phyloP scores from a whole-genome alignment of 768 basidiomycete genomes.

The Gyrodon lividus region DNA sequence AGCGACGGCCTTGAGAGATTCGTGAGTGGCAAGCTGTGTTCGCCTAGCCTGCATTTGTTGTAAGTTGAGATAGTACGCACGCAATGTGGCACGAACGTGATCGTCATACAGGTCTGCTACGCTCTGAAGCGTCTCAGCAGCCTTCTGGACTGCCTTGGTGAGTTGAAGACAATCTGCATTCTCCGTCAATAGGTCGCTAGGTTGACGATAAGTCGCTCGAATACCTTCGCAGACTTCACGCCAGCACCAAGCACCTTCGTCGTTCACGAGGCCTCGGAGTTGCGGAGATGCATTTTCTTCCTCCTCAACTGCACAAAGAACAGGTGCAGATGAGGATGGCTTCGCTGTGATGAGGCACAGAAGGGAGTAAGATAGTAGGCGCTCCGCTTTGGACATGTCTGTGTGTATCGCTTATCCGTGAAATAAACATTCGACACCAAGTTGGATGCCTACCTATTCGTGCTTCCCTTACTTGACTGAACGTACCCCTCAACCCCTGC shows the following conservation, averaged over 20 bases:
- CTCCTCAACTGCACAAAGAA: conserved; percentile 48
- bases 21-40: conserved; percentile 72
- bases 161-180: conserved; percentile 67
- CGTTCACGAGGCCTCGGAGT: conserved; percentile 60
- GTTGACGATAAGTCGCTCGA: neutral
- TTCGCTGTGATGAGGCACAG: conserved; percentile 74
- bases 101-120: conserved; percentile 80
- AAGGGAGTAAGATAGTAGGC: conserved; percentile 69
- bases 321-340: conserved; percentile 49
- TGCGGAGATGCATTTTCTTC: conserved; percentile 40
- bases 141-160: conserved; percentile 76
- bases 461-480: conserved; percentile 61
- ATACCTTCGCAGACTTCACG: conserved; percentile 70
- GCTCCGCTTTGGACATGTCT: conserved; percentile 82
- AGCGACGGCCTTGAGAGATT: conserved; percentile 70
- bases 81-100: conserved; percentile 50
- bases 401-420: neutral
- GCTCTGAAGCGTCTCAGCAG: conserved; percentile 67
- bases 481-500: conserved; percentile 61
- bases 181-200: neutral
- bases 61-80: conserved; percentile 6
- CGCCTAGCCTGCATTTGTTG: conserved; percentile 55
- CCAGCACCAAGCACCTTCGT: conserved; percentile 87
- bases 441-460: conserved; percentile 52
- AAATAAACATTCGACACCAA: neutral